These are phyloP conservation scores for Agrocybe pediades DNA, from an alignment of 768 basidiomycete genomes.

Conservation along the genomic window DNA sequence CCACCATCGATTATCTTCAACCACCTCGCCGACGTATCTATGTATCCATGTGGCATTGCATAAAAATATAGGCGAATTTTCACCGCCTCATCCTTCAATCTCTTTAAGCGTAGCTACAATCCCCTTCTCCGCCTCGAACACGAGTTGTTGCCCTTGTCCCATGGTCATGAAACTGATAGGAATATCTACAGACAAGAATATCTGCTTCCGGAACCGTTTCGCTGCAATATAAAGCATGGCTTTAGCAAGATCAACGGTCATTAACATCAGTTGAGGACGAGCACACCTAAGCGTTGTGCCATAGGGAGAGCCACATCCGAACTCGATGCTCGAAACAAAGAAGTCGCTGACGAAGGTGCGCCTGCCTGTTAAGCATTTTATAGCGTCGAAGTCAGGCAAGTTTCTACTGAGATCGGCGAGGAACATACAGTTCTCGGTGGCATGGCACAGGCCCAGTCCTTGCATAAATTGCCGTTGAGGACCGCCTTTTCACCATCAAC, in stretches of 20 bases:
- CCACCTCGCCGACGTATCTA: constrained; percentile 3
- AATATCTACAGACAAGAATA: constrained; percentile 73
- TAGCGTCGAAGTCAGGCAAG: constrained; percentile 5
- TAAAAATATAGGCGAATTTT: constrained; percentile 7
- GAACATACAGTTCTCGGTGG: constrained; percentile 46
- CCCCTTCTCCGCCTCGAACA: constrained; percentile 63
- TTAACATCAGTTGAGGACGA: constrained; percentile 15
- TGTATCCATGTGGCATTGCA: constrained; percentile 19
- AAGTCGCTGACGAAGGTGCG: constrained; percentile 51
- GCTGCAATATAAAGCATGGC: constrained; percentile 40
- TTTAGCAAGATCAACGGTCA: constrained; percentile 9
- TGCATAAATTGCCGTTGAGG: constrained; percentile 56
- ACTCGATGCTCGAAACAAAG: constrained; percentile 61
- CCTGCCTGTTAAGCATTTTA: constrained; percentile 26
- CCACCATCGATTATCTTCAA: constrained; percentile 17
- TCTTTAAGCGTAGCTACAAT: constrained; percentile 50
- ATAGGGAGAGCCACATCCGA: constrained; percentile 71
- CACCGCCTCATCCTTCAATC: constrained; percentile 16
- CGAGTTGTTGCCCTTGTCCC: constrained; percentile 48
- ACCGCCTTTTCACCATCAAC: constrained; percentile 52
- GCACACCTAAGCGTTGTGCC: constrained; percentile 79
- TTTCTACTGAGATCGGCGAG: not conserved
- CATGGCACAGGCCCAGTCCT: constrained; percentile 87
- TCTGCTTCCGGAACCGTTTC: constrained; percentile 61
- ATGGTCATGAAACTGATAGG: constrained; percentile 40